A percentile compares a stretch with the other conserved stretches of the same genome.
Conservation (phyloP, 2,329 filamentous ascomycete species). For the Emmonsia crescens region DNA sequence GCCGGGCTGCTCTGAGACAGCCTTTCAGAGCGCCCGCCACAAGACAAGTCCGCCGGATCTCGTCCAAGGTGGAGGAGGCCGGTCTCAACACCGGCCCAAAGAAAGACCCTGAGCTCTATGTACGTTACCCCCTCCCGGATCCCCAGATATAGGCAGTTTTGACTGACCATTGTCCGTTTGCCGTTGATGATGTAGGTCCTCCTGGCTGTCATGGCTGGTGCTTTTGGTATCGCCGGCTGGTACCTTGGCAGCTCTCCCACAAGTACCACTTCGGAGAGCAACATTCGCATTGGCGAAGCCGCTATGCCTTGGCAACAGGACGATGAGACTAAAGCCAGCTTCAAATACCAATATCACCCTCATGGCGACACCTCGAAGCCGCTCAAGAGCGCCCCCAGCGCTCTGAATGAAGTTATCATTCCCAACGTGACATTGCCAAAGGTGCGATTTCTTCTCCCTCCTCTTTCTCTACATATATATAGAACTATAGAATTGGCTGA, state of each 20-base stretch:
- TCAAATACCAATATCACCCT: slow-evolving; percentile 70
- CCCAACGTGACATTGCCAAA: slow-evolving; percentile 88
- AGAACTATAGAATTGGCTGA: not conserved
- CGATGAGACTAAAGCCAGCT: slow-evolving; percentile 45
- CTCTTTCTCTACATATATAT: not conserved
- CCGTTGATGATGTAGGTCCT: slow-evolving; percentile 55
- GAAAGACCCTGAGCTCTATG: slow-evolving; percentile 64
- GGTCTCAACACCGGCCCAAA: slow-evolving; percentile 53
- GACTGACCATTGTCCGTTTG: not conserved
- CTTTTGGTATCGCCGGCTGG: slow-evolving; percentile 80
- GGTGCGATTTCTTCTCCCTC: slow-evolving; percentile 40
- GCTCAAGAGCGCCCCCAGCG: slow-evolving; percentile 84
- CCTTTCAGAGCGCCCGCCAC: slow-evolving; percentile 28
- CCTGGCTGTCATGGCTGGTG: slow-evolving; percentile 78
- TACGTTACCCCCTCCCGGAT: slow-evolving; percentile 31
- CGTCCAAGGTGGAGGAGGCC: slow-evolving; percentile 37
- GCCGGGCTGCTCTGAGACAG: slow-evolving; percentile 33
- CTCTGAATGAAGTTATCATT: slow-evolving; percentile 87
- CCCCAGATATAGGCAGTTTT: not conserved
- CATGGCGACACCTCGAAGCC: slow-evolving; percentile 66
- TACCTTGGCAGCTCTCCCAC: slow-evolving; percentile 73
- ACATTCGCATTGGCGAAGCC: slow-evolving; percentile 60
- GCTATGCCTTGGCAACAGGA: slow-evolving; percentile 88
- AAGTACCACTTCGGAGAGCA: slow-evolving; percentile 66
- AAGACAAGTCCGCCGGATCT: slow-evolving; percentile 25